These are phyloP conservation scores for Suhomyces vadensis DNA, from an alignment of 805 yeast species.

Conservation along the genomic window DNA sequence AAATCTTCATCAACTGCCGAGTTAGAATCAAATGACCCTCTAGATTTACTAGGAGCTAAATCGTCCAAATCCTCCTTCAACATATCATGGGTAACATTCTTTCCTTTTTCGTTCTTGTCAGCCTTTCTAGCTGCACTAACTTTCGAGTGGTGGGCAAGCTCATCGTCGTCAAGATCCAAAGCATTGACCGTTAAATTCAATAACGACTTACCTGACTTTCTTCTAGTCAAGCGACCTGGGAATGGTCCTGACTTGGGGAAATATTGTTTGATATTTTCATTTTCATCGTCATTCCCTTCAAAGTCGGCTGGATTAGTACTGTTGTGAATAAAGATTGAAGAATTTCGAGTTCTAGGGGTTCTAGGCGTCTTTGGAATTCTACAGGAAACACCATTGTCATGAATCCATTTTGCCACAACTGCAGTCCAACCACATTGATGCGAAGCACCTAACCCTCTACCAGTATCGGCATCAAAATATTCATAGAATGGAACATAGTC, in stretches of 20 bases:
- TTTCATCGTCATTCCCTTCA: conserved; percentile 22
- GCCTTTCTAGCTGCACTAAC: conserved; percentile 19
- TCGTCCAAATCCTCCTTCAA: conserved; percentile 20
- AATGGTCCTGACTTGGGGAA: conserved; percentile 49
- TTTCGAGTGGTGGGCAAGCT: conserved; percentile 27
- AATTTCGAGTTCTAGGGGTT: conserved; percentile 30
- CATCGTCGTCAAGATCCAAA: conserved; percentile 68
- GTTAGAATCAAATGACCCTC: conserved; percentile 32
- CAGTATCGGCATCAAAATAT: conserved; percentile 92
- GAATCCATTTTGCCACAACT: conserved; percentile 86
- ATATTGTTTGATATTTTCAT: conserved; percentile 40
- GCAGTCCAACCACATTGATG: conserved; percentile 98
- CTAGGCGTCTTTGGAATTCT: conserved; percentile 49
- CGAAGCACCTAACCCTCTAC: conserved; percentile 89
- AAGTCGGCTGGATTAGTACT: conserved; percentile 16
- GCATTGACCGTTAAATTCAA: conserved; percentile 67
- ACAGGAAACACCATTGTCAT: conserved; percentile 78
- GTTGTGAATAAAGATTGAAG: conserved; percentile 24
- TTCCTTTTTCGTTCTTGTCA: conserved; percentile 15
- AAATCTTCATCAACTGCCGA: conserved; percentile 33
- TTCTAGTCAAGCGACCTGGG: conserved; percentile 57
- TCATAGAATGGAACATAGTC: conserved; percentile 81
- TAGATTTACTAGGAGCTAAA: conserved; percentile 20
- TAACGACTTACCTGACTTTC: conserved; percentile 74
- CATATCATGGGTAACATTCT: conserved; percentile 21